A percentile compares a stretch with the other conserved stretches of the same genome.
Conservation (phyloP, 805 yeast genomes). For the Myxozyma sirexii region DNA sequence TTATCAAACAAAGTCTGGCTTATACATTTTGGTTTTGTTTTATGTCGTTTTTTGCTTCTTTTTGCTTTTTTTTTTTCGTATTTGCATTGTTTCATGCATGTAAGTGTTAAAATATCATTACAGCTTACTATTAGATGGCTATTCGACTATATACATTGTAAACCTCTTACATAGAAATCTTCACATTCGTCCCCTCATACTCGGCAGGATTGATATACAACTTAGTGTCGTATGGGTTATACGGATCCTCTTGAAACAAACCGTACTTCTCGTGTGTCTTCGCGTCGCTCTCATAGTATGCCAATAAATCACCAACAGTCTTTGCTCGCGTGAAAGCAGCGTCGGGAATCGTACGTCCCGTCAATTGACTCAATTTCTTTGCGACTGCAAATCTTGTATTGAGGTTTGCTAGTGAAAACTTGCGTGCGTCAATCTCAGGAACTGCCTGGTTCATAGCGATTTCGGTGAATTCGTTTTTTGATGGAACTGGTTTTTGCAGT, state of each 20-base stretch:
- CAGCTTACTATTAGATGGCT: not conserved
- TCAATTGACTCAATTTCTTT: conserved; percentile 23
- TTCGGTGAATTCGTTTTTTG: conserved; percentile 1
- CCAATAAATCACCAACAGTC: conserved; percentile 14
- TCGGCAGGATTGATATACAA: conserved; percentile 21
- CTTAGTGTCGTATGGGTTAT: conserved; percentile 26
- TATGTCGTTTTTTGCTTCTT: not conserved
- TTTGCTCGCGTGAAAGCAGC: conserved; percentile 10
- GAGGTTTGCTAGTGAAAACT: conserved; percentile 14
- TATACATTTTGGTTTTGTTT: not conserved
- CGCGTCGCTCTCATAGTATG: conserved; percentile 17
- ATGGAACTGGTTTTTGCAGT: not conserved
- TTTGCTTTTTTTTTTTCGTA: not conserved
- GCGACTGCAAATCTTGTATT: conserved; percentile 21
- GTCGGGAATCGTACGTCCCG: conserved; percentile 31
- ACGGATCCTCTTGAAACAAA: conserved; percentile 23
- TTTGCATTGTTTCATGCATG: not conserved
- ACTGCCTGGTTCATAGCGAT: not conserved
- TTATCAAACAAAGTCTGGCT: not conserved
- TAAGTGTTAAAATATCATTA: not conserved
- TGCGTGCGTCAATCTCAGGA: conserved; percentile 1
- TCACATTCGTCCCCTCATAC: conserved; percentile 29
- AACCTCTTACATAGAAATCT: conserved; percentile 10
- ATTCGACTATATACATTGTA: conserved; percentile 9
- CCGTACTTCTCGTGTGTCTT: conserved; percentile 18